These are phyloP conservation scores for Ballota nigra DNA, from an alignment of 257 asterid species.

Conservation along the genomic window DNA sequence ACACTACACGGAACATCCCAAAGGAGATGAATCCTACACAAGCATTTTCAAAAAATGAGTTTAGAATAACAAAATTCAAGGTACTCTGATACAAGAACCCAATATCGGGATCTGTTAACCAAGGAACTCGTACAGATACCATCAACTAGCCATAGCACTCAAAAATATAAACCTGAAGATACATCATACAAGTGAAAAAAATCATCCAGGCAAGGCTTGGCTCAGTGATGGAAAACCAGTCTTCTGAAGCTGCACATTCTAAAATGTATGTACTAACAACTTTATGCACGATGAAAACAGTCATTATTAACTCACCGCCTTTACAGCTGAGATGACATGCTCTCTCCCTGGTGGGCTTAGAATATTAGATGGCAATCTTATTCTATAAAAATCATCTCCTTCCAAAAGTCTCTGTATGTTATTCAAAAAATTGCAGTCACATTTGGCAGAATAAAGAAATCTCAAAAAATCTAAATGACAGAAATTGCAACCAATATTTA, in stretches of 20 bases:
- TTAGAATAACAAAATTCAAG: neutral
- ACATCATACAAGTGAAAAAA: neutral
- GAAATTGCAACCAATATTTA: constrained; percentile 26
- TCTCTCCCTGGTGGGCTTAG: constrained; percentile 73
- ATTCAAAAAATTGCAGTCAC: constrained; percentile 20
- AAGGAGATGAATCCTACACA: neutral
- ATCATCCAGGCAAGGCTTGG: neutral
- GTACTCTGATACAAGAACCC: neutral
- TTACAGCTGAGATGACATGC: constrained; percentile 72
- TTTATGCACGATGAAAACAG: neutral
- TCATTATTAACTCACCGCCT: constrained; percentile 62
- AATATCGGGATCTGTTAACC: neutral
- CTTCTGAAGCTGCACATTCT: constrained; percentile 18
- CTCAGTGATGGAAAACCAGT: constrained; percentile 14
- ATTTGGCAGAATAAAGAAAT: neutral
- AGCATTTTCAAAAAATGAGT: neutral
- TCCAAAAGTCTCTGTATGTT: constrained; percentile 75
- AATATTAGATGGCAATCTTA: constrained; percentile 80
- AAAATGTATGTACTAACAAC: neutral
- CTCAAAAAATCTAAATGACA: neutral
- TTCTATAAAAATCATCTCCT: constrained; percentile 81
- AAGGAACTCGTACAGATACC: neutral
- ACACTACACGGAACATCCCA: neutral
- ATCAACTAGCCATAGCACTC: neutral
- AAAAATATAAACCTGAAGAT: neutral